Base-by-base conservation (phyloP, 2,329 filamentous ascomycete genomes). In the Sporothrix variecibatus region DNA sequence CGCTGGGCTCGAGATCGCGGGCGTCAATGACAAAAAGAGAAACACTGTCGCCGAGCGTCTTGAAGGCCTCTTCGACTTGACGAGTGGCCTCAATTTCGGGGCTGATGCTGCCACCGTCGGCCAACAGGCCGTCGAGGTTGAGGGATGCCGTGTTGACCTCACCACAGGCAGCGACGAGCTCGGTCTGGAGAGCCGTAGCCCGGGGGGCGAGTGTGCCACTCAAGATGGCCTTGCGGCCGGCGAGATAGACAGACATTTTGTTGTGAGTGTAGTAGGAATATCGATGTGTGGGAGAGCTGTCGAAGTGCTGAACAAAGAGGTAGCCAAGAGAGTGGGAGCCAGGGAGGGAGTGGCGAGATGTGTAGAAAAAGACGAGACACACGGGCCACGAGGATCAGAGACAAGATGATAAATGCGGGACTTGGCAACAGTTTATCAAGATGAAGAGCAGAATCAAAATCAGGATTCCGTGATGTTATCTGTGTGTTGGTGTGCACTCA, bases 1-100 rank as follows among this genome's bases (percentile, higher is more conserved):
- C 62, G 62, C 62, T 65, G 20, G 62, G 62, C 62, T 65, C 62
- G 20, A 40, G 62, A n/a, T 65, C 38, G 20, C 62, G 34, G n/a
- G 62, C 34, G 62, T 65, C 62, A 46, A 65, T 46, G 34, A 65
- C 56, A 62, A 62, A 62, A 5, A 62, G 56, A 8, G 56, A 62
- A 0, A 62, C 56, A 2, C 11, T n/a, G 28, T 62, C 15, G 3
- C 15, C 26, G 28, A 62, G 28, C 8, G 12, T 28, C 23, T 26
- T 34, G 15, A 62, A 62, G 2, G 56, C 56, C 11, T 26, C 9
- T 26, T 62, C 28, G 0, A 62, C 26, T 6, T 62, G 56, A 17
- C 56, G 28, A 17, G 56, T 34, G 28, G 56, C 56, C 56, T 62
- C 56, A 20, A 62, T 62, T 2, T 62, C 56, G 4, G 56, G 56